These are phyloP conservation scores for Pisolithus tinctorius DNA, from an alignment of 768 basidiomycete species.

Conservation along the genomic window DNA sequence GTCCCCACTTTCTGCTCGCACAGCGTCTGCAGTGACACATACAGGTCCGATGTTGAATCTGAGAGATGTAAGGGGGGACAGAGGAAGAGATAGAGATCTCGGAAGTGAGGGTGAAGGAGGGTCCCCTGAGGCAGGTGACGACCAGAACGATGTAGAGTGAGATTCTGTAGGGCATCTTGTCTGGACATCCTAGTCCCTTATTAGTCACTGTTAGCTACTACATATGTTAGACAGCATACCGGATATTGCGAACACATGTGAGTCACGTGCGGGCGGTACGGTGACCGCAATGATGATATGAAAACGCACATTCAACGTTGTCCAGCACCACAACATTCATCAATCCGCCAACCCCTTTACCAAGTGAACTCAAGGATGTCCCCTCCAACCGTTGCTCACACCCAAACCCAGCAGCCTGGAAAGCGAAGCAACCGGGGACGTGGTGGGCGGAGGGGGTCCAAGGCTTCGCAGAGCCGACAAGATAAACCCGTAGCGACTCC, in stretches of 20 bases:
- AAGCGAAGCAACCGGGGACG: constrained; percentile 16
- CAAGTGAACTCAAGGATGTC: constrained; percentile 8
- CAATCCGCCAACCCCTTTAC: not conserved
- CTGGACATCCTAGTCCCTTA: too few species aligned
- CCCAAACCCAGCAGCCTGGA: constrained; percentile 2
- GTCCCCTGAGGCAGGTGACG: not conserved
- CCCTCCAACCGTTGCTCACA: constrained; percentile 12
- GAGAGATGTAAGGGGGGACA: not conserved
- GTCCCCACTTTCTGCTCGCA: not conserved
- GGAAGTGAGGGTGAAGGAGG: too few species aligned
- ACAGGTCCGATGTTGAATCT: not conserved
- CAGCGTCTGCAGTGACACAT: not conserved
- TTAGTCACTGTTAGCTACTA: not conserved
- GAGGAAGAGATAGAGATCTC: not conserved
- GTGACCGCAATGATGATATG: not conserved
- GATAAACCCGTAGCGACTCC: not conserved
- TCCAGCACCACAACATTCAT: too few species aligned
- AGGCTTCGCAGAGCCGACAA: not conserved
- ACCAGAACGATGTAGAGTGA: constrained; percentile 19
- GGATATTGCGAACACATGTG: not conserved
- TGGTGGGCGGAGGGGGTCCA: constrained; percentile 8
- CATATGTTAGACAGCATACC: not conserved
- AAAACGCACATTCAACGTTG: too few species aligned
- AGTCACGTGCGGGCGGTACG: not conserved
- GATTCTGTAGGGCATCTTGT: too few species aligned